Base-by-base conservation (phyloP, 176 grass and related monocot genomes). In the Oryza australiensis region DNA sequence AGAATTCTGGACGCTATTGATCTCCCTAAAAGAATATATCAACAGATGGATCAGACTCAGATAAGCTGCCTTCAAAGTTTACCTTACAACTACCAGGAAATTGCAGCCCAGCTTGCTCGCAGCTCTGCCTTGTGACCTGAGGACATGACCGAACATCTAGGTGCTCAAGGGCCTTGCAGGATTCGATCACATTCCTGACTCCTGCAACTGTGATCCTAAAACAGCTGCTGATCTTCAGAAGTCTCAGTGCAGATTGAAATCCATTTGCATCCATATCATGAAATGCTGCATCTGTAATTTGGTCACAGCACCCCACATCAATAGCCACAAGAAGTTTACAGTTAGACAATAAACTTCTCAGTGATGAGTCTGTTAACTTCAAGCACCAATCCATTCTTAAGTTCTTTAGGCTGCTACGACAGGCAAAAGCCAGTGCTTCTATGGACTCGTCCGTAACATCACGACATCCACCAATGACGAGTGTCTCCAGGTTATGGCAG, bases 91-190 rank as follows among this genome's bases (percentile, higher is more conserved):
- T 57, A 72, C 35, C 70, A 72, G 90, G 86, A 80, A 95, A 93
- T 77, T 68, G 88, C 51, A 95, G 60, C n/a, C 87, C 95, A 88
- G 92, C 90, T 88, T 91, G 76, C 66, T 85, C 81, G 8, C 89
- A 98, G 68, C 40, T 82, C 7, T 80, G 70, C 65, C 73, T 89
- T 62, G 95, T 89, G 62, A 93, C 38, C 26, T 80, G 65, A 24
- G 87, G 95, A 64, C 92, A 95, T 13, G 88, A 91, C 23, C 90
- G 80, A 43, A 98, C 74, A 68, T 98, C 90, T 43, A 98, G 83
- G 69, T 95, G 86, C 64, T 88, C 82, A 3, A 98, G 79, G 38
- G 65, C 77, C 72, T 86, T 95, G 88, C 55, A 89, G 9, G 82
- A 80, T 70, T 85, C 53, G 22, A 81, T 85, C 71, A 81, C 51